phyloP scores from a whole-genome alignment of 257 asterid species.

The Nicotiana tomentosiformis region DNA sequence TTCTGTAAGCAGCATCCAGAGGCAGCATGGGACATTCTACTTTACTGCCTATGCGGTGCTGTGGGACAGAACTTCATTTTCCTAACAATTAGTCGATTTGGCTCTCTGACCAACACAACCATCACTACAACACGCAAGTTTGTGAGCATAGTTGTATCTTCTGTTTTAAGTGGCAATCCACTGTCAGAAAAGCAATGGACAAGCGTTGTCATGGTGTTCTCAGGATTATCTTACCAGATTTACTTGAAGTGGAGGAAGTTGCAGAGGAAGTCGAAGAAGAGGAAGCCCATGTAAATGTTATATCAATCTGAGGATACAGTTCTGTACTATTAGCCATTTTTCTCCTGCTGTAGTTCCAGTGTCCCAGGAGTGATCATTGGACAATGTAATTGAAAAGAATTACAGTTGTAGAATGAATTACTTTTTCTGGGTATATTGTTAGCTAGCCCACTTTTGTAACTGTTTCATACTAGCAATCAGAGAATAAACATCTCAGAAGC shows the following conservation, averaged over 20 bases:
- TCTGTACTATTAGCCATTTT: constrained; percentile 8
- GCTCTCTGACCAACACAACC: constrained; percentile 93
- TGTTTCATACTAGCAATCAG: not conserved
- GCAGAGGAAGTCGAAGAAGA: constrained; percentile 63
- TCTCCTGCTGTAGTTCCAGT: not conserved
- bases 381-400: not conserved
- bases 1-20: constrained; percentile 94
- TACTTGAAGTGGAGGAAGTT: constrained; percentile 78
- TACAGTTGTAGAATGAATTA: not conserved
- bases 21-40: constrained; percentile 91
- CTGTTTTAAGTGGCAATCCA: constrained; percentile 82
- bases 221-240: constrained; percentile 87
- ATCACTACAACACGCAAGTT: constrained; percentile 94
- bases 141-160: constrained; percentile 94
- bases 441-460: not conserved
- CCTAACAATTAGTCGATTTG: constrained; percentile 84
- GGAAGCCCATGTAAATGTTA: constrained; percentile 45
- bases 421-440: not conserved
- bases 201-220: constrained; percentile 85
- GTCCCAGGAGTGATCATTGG: not conserved
- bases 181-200: constrained; percentile 83
- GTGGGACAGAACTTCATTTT: constrained; percentile 92
- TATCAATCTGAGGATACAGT: constrained; percentile 14
- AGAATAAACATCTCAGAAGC: not conserved
- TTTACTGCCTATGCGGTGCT: constrained; percentile 92